These are phyloP conservation scores for Sporothrix brunneoviolacea DNA, from an alignment of 2,329 filamentous ascomycete species.

Conservation along the genomic window DNA sequence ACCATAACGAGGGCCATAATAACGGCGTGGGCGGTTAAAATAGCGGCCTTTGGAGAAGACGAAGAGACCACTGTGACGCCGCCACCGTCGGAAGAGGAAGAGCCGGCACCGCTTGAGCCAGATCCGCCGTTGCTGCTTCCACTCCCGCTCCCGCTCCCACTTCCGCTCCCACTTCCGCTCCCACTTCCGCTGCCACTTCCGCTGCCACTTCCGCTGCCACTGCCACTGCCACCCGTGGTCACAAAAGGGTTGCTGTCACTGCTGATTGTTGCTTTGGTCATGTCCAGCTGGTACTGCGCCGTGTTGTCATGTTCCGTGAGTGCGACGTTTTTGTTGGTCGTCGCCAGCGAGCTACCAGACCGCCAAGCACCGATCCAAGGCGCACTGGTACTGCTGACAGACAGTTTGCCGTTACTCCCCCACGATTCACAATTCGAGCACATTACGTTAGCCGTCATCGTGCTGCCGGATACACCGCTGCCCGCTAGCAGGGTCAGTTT, in stretches of 20 bases:
- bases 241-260: constrained; percentile 49
- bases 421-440: constrained; percentile 48
- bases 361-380: constrained; percentile 52
- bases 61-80: constrained; percentile 20
- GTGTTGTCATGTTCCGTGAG: constrained; percentile 43
- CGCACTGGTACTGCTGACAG: constrained; percentile 33
- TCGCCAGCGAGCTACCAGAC: constrained; percentile 38
- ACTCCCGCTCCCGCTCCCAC: not conserved
- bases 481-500: constrained; percentile 50
- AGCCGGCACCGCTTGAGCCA: constrained; percentile 7
- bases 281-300: constrained; percentile 39
- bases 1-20: constrained; percentile 56
- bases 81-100: not conserved
- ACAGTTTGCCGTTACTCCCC: constrained; percentile 35
- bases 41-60: constrained; percentile 6
- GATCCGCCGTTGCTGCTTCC: constrained; percentile 1
- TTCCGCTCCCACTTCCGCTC: not conserved
- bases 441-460: constrained; percentile 54
- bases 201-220: constrained; percentile 6
- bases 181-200: constrained; percentile 4
- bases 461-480: constrained; percentile 45
- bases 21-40: constrained; percentile 46
- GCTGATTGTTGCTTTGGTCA: constrained; percentile 39
- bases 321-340: constrained; percentile 30
- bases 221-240: constrained; percentile 12